These are phyloP conservation scores for Cutaneotrichosporon cavernicola DNA, from an alignment of 1,284 basidiomycete genomes.

Conservation along the genomic window DNA sequence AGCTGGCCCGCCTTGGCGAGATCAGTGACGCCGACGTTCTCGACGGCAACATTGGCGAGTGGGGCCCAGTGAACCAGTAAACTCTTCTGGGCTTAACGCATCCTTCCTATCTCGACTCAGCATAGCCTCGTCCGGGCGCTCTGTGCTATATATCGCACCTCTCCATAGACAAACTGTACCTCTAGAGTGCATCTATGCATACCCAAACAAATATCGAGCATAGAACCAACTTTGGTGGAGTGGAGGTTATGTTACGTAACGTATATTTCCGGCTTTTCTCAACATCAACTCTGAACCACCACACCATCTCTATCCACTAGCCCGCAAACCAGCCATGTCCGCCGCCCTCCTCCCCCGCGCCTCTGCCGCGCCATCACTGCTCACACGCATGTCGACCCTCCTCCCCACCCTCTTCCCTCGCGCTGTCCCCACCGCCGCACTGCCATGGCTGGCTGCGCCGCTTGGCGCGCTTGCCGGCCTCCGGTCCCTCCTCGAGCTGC, in stretches of 20 bases:
- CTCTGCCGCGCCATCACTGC: constrained; percentile 10
- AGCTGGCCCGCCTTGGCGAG: constrained; percentile 69
- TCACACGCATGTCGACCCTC: constrained; percentile 12
- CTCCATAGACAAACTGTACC: constrained; percentile 7
- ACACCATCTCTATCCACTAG: background rate
- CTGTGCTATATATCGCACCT: background rate
- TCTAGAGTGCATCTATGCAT: constrained; percentile 5
- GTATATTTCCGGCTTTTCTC: constrained; percentile 4
- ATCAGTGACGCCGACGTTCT: constrained; percentile 71
- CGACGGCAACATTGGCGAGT: constrained; percentile 52
- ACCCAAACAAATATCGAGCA: background rate
- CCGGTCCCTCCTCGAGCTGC: constrained; percentile 69
- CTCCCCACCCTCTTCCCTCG: constrained; percentile 35
- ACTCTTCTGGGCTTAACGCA: background rate
- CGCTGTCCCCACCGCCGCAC: constrained; percentile 28
- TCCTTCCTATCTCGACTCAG: background rate
- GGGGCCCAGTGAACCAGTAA: constrained; percentile 32
- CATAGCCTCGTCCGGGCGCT: background rate
- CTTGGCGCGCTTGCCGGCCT: constrained; percentile 30
- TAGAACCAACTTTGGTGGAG: background rate
- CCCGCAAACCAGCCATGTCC: constrained; percentile 8
- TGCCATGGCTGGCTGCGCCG: constrained; percentile 15
- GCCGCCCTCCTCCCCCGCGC: constrained; percentile 17
- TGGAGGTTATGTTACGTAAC: constrained; percentile 5
- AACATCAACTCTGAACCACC: background rate